These are phyloP conservation scores for Apophysomyces ossiformis DNA, from an alignment of 371 early-diverging fungal genomes.

Conservation along the genomic window DNA sequence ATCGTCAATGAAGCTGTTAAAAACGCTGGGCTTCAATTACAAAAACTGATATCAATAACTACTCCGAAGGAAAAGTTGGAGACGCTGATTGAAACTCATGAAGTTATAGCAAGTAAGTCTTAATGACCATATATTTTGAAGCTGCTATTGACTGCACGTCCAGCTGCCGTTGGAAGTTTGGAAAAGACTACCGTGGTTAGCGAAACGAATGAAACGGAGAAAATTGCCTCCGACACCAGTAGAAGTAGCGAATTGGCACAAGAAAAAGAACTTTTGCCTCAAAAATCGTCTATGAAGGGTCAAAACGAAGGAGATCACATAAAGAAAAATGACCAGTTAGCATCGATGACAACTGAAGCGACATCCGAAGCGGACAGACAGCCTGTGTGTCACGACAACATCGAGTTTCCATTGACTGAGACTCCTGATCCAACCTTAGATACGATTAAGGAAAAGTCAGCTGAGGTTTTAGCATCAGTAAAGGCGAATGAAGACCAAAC, in stretches of 20 bases:
- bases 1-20: constrained; percentile 48
- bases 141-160: too few relatives aligned
- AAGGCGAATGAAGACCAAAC: constrained; percentile 11
- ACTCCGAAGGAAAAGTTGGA: constrained; percentile 56
- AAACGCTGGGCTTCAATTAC: constrained; percentile 51
- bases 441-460: neutral
- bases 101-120: constrained; percentile 51
- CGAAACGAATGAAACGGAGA: constrained; percentile 22
- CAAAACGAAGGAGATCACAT: neutral
- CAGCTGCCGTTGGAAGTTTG: constrained; percentile 31
- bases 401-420: neutral
- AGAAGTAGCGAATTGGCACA: neutral
- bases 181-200: constrained; percentile 25
- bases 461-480: neutral
- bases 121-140: too few relatives aligned
- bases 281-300: neutral
- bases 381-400: too few relatives aligned
- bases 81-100: constrained; percentile 51
- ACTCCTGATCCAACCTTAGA: neutral
- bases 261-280: neutral
- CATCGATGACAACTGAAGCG: too few relatives aligned
- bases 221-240: constrained; percentile 22
- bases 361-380: too few relatives aligned
- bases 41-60: constrained; percentile 47
- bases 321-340: too few relatives aligned